Base-by-base conservation (phyloP, 495 filamentous ascomycete genomes). In the Annulohypoxylon nitens region DNA sequence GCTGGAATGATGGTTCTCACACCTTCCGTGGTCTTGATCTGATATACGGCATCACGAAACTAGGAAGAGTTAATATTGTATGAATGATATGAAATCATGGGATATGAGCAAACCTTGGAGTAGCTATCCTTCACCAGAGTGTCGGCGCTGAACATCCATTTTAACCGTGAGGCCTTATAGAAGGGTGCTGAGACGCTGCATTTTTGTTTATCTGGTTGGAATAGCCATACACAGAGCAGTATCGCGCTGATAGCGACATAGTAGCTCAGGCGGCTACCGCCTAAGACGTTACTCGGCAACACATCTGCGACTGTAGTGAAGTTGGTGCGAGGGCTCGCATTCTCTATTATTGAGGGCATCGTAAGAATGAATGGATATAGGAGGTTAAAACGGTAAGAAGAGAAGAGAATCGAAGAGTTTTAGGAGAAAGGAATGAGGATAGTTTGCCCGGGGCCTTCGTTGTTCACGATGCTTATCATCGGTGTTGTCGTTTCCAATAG, bases 11-110 rank as follows among this genome's bases (percentile, higher is more conserved):
- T 75, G 39, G 77, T 76, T 51, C 81, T 78, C 41, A 76, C 63
- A 23, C 81, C 81, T 67, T 83, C 80, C 30, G 80, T 83, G 7
- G 79, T 76, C 71, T 76, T 82, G 69, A 83, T 79, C 57, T 80
- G 75, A 36, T 80, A 83, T 6, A 78, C 76, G n/a, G 45, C 61
- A 55, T 81, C 78, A 25, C 72, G 70, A 41, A 81, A 83, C 80
- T 82, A 60, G 5, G n/a, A n/a, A 69, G 0, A 0, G 23, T 74
- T 65, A 77, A 70, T 55, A 47, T 11, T 14, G 26, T 2, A 12
- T 5, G 18, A 3, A 5, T 12, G 9, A 7, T 20, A 43, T 25
- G 5, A 12, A 8, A 7, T 7, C 5, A 9, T 43, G 43, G 7
- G 18, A n/a, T 1, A 25, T 60, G 23, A 41, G 25, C 69, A 43